Base-by-base conservation (phyloP, 2,329 filamentous ascomycete species). In the Periconia macrospinosa region DNA sequence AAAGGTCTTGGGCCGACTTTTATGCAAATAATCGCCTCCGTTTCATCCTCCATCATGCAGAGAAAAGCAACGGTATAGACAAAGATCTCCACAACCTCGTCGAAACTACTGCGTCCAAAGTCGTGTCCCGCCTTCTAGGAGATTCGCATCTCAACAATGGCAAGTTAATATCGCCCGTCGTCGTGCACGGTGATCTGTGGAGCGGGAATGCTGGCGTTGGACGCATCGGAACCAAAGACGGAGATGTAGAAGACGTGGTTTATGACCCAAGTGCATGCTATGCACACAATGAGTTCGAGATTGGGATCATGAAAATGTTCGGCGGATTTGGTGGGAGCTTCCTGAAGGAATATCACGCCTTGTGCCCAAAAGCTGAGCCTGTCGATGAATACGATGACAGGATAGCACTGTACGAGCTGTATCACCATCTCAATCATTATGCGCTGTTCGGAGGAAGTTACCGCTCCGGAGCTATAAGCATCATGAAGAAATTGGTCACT, bases 251-350 rank as follows among this genome's bases (percentile, higher is more conserved):
- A 62, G 90, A 92, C 59, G 85, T 96, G 1, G 84, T 96, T 1
- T 97, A 86, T 68, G 93, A 97, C 68, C 86, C 92, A 0, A 88
- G 88, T 2, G 83, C 86, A 41, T 89, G 89, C 58, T 97, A 95
- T 68, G 91, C 88, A 1, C 92, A 97, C 70, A 88, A 83, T 1
- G 93, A 97, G 77, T 97, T 88, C 72, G 93, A 97, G 62, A 77
- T 96, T 49, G 93, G 93, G 0, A 96, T 96, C 61, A 97, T 97
- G 92, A 84, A 83, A 48, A 96, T 97, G 92, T 97, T 97, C 81
- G 92, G 92, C 0, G 93, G 93, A 0, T 96, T 95, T 73, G 86
- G 86, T 0, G 65, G 72, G 0, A 72, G 68, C 1, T 96, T 96
- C 65, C 86, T 89, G 80, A 81, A 81, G 30, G 90, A 94, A 69